Percentiles rank a stretch among this genome's conserved stretches.
These are phyloP conservation scores for Globisporangium paddicum DNA, from an alignment of 352 stramenopile species.

Conservation along the genomic window DNA sequence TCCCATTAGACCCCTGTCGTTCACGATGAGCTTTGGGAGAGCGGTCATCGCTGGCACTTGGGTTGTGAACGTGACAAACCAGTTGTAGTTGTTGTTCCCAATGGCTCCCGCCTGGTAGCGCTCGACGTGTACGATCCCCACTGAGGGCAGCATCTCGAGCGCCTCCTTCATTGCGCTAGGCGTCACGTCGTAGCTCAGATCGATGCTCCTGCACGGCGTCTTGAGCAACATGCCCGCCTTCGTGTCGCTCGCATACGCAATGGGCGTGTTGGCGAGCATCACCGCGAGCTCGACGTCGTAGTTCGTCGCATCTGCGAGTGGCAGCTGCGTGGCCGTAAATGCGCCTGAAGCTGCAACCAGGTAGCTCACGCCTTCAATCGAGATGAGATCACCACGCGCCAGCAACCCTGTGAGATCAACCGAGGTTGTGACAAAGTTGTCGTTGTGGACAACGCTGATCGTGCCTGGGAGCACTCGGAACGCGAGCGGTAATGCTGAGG, in stretches of 20 bases:
- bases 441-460: conserved; percentile 44
- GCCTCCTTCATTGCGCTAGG: conserved; percentile 61
- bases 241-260: conserved; percentile 47
- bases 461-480: conserved; percentile 45
- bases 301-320: conserved; percentile 35
- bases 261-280: conserved; percentile 21
- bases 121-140: conserved; percentile 89
- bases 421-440: conserved; percentile 72
- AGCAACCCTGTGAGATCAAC: conserved; percentile 87
- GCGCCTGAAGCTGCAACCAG: conserved; percentile 59
- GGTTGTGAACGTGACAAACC: conserved; percentile 86
- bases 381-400: conserved; percentile 73
- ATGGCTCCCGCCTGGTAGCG: conserved; percentile 48
- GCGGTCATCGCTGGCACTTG: conserved; percentile 35
- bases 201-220: conserved; percentile 57
- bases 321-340: conserved; percentile 72
- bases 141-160: conserved; percentile 85
- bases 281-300: conserved; percentile 16
- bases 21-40: conserved; percentile 46
- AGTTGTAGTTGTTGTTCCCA: conserved; percentile 74
- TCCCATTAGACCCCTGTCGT: conserved; percentile 40
- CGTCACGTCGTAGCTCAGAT: conserved; percentile 49
- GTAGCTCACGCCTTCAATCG: conserved; percentile 70
- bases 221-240: conserved; percentile 28
- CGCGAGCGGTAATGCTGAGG: background rate